phyloP scores from a whole-genome alignment of 257 asterid genomes.

The Nicotiana tomentosiformis region DNA sequence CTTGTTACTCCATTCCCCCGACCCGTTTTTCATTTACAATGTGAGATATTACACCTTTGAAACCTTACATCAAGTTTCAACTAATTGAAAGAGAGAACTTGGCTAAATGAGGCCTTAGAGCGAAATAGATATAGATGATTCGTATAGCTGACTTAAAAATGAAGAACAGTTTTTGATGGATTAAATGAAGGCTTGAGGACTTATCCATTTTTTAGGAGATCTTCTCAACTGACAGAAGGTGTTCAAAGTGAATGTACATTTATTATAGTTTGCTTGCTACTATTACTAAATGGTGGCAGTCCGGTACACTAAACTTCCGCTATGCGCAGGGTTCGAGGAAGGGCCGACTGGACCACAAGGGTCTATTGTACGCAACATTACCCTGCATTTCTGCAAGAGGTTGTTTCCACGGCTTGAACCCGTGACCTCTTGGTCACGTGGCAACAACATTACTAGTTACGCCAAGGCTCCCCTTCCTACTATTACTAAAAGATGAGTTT shows the following conservation, averaged over 20 bases:
- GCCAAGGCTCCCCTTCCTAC: no score
- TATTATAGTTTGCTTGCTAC: background rate
- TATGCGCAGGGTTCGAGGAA: no score
- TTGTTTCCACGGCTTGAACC: no score
- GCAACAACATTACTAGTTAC: no score
- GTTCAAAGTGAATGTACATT: background rate
- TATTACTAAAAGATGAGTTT: background rate
- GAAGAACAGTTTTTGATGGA: background rate
- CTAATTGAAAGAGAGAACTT: background rate
- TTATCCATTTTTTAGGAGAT: background rate
- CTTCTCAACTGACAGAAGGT: background rate
- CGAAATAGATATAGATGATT: background rate
- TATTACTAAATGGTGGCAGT: background rate
- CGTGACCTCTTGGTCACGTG: no score
- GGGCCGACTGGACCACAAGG: no score
- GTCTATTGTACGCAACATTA: no score
- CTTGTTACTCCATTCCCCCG: background rate
- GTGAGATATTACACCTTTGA: background rate
- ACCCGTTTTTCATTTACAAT: background rate
- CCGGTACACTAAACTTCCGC: no score
- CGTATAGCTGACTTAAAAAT: background rate
- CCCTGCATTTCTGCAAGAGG: no score
- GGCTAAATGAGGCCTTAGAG: background rate
- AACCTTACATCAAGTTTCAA: background rate
- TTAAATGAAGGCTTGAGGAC: background rate